phyloP scores from a whole-genome alignment of 768 basidiomycete genomes.

The Termitomyces sp. region DNA sequence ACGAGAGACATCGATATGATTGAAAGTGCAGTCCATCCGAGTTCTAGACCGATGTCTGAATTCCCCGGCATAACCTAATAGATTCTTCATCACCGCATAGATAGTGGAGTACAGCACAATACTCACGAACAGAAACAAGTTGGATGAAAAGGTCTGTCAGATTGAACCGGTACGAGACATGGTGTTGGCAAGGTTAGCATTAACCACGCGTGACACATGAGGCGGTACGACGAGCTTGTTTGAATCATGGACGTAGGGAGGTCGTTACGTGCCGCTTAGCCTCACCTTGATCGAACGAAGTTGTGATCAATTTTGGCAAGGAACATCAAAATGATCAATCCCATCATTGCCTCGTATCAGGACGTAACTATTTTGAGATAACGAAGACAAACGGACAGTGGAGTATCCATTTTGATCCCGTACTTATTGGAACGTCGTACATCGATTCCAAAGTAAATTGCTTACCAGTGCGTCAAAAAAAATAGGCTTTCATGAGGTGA shows the following conservation, averaged over 20 bases:
- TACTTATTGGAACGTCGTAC: not conserved
- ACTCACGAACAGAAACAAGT: not conserved
- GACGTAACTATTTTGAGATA: not conserved
- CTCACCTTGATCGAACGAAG: not conserved
- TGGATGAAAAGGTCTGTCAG: not conserved
- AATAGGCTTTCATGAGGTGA: too few species aligned
- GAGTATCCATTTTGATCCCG: too few species aligned
- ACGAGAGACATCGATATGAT: constrained; percentile 10
- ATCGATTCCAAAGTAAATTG: too few species aligned
- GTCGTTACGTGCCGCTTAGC: not conserved
- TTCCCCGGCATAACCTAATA: not conserved
- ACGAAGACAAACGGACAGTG: too few species aligned
- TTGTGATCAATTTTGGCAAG: not conserved
- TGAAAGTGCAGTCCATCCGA: constrained; percentile 11
- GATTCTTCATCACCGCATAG: not conserved
- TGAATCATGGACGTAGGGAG: not conserved
- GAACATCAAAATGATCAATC: not conserved
- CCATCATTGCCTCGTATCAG: not conserved
- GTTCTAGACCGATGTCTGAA: not conserved
- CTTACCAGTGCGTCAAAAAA: too few species aligned
- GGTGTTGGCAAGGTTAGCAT: not conserved
- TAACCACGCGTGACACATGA: not conserved
- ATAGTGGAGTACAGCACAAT: not conserved
- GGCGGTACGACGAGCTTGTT: not conserved
- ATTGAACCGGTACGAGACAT: not conserved